Percentiles rank a stretch among this genome's conserved stretches.
These are phyloP conservation scores for Neurospora discreta DNA, from an alignment of 495 filamentous ascomycete genomes.

Conservation along the genomic window DNA sequence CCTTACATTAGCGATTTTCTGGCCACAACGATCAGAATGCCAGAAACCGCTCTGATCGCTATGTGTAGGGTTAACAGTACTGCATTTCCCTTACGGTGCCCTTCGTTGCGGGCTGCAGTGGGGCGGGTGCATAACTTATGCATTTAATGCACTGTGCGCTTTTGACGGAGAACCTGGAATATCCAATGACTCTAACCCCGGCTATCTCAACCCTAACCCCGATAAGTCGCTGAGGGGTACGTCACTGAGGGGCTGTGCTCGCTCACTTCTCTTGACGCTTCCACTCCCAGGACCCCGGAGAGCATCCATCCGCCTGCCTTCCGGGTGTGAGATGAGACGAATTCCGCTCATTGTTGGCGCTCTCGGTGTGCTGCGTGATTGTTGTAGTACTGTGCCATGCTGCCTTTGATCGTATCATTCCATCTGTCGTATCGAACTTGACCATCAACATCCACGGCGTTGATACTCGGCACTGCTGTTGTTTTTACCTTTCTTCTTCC, in stretches of 20 bases:
- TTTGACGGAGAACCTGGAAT: background rate
- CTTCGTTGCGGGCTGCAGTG: background rate
- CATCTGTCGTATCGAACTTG: background rate
- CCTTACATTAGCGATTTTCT: too few species aligned
- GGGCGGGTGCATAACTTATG: background rate
- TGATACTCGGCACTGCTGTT: background rate
- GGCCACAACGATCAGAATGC: too few species aligned
- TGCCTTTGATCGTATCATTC: background rate
- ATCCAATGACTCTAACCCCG: background rate
- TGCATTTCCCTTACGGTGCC: too few species aligned
- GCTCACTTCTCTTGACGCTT: background rate
- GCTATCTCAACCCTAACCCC: conserved; percentile 2
- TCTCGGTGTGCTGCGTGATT: background rate
- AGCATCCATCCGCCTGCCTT: background rate
- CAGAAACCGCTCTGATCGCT: too few species aligned
- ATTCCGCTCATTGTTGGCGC: background rate
- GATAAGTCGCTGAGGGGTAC: conserved; percentile 3
- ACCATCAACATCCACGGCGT: background rate
- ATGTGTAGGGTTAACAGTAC: too few species aligned
- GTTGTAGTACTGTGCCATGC: background rate
- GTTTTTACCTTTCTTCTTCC: background rate
- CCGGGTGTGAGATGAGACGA: background rate
- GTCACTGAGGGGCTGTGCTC: conserved; percentile 9
- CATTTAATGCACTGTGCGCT: background rate
- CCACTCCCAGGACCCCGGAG: background rate